Evolutionary conservation across 148 eudicot genomes (phyloP), one percentile per base, ranked within the genome.

Genomic region (Limonium bicolor): DNA sequence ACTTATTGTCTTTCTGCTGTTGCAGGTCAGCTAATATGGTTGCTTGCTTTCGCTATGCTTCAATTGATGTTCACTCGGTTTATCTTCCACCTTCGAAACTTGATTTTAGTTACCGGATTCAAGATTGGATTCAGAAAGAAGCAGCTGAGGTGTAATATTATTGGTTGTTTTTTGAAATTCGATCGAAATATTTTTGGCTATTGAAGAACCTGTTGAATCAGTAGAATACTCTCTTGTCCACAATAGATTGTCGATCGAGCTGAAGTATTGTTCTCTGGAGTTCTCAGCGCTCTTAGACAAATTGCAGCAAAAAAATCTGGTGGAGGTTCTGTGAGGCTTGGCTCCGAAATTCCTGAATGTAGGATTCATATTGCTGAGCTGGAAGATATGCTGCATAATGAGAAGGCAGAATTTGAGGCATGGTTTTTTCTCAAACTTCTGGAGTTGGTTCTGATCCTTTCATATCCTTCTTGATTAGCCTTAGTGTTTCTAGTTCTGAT

Each of bases 21-120:
- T 73, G 63, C 78, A 85, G 99, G 48, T 84, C 74, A 48, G 99
- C 88, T 43, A 73, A 78, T 44, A 85, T 92, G 99, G 99, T 92
- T 56, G 99, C 99, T 63, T 92, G 99, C 64, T 92, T 92, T 58
- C 95, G 95, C 22, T 92, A 92, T 71, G 99, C 99, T 41, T 76
- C 99, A 46, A 92, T 85, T 54, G 86, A 92, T 48, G 95, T 92
- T 60, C 87, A 75, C 58, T 81, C 99, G 10, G 99, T 81, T 29
- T 76, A 69, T 60, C 85, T 85, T 35, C 99, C 99, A 54, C 99
- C 99, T 6, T 26, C 64, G 10, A 76, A 73, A 65, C 79, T 90
- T 44, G 88, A 84, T 53, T 90, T 90, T 64, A 78, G 55, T 55
- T 69, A 66, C 47, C 82, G 69, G 54, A 60, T 53, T 55, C 93